Evolutionary conservation across 345 rosid species (phyloP), one percentile per base, ranked within the genome.

Genomic region (Ceriops zippeliana): DNA sequence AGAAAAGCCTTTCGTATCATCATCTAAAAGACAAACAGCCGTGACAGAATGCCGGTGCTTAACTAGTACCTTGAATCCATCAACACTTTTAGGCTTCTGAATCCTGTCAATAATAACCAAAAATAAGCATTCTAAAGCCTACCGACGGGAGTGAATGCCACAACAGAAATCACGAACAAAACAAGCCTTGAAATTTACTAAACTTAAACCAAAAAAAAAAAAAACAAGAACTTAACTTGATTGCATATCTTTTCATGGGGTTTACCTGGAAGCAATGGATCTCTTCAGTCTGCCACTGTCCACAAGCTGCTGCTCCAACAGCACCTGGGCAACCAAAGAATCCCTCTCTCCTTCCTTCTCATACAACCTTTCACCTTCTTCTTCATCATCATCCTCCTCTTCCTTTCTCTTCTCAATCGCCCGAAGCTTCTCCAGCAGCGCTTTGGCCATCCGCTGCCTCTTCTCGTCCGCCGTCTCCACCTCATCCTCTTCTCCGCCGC

Each of bases 281-380:
- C 88, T 85, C 68, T 89, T 83, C 74, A 82, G 79, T 58, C 99
- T 73, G 16, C 98, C 99, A 77, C 89, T 90, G 17, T 90, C 98
- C 77, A 90, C 96, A 7, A 83, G 85, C 86, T 96, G 99, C 76
- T 87, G 86, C 83, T 89, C 83, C 85, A 86, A 82, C 91, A 96
- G 77, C 66, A 78, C 76, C 74, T 81, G 83, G 4, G 79, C 85
- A 13, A 92, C 90, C 54, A 73, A 73, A 9, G 90, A 76, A 84
- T 90, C 93, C 67, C 84, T 78, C 53, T 63, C 82, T 0, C 83
- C 95, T 51, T 87, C 97, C 64, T 66, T 80, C 34, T 87, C 97
- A 19, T 63, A 67, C 7, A 35, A 64, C 17, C 76, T 82, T 0
- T 70, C 84, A n/a, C 77, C 86, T 7, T 74, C 86, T 1, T 67